Base-by-base conservation (phyloP, 306 rosid species). In the Gillenia trifoliata region DNA sequence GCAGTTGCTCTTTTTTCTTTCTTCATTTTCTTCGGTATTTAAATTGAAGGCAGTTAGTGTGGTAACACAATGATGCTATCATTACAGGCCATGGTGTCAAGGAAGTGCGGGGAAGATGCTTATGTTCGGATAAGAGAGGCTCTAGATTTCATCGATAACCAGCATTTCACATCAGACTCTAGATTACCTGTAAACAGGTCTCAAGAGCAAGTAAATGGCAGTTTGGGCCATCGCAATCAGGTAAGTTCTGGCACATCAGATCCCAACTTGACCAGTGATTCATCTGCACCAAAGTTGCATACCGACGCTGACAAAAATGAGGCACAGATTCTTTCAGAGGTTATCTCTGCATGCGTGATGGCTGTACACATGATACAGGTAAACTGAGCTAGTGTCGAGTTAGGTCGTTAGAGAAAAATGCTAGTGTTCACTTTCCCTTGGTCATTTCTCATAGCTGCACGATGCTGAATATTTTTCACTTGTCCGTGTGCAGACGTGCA, bases 361-460 rank as follows among this genome's bases (percentile, higher is more conserved):
- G 84, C 91, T 45, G 80, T 91, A 82, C 80, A 89, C 81, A 94
- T 91, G 98, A 90, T 94, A 54, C 96, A 94, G 96, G 98, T 94
- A 78, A 85, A 40, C 59, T 3, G 29, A 25, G 22, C 31, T 65
- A 16, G 19, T 64, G 26, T 63, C 15, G 4, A 33, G 40, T 31
- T 33, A 3, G 3, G n/a, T 43, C 16, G 15, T 3, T 67, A 25
- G 30, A 25, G 15, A 25, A 23, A n/a, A 54, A n/a, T 54, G 26
- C 9, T 59, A 6, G 33, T 26, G 3, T 59, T 59, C 20, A 26
- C 31, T 25, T 26, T 26, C 11, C 4, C 20, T 5, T 4, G 30
- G 13, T 55, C 28, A 11, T 59, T 26, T 59, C 64, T 29, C 20
- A 6, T n/a, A n/a, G n/a, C 60, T 54, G 64, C 13, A 5, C 61